Percentiles rank a stretch among this genome's conserved stretches.
These are phyloP conservation scores for Kodamaea derodonti DNA, from an alignment of 1,139 yeast genomes.

Conservation along the genomic window DNA sequence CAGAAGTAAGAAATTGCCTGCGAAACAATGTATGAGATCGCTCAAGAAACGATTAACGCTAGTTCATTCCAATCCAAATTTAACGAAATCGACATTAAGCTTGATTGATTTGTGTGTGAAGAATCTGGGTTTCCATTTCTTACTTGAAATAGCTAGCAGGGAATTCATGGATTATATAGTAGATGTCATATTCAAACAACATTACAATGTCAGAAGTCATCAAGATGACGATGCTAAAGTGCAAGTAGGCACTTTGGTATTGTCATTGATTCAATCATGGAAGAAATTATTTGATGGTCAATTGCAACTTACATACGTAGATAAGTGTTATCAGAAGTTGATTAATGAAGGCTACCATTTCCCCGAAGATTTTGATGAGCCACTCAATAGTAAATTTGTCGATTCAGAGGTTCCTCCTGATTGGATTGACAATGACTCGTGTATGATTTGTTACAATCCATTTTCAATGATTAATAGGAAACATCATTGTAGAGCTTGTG, in stretches of 20 bases:
- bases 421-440: slow-evolving; percentile 93
- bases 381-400: slow-evolving; percentile 50
- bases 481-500: slow-evolving; percentile 97
- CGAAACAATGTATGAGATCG: slow-evolving; percentile 82
- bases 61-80: slow-evolving; percentile 66
- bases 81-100: slow-evolving; percentile 69
- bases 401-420: slow-evolving; percentile 96
- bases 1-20: slow-evolving; percentile 75
- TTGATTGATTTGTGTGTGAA: slow-evolving; percentile 84
- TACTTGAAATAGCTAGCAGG: slow-evolving; percentile 73
- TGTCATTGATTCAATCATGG: slow-evolving; percentile 74
- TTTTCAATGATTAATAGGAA: slow-evolving; percentile 84
- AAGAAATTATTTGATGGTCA: slow-evolving; percentile 68
- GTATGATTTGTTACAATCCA: slow-evolving; percentile 86
- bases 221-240: slow-evolving; percentile 42
- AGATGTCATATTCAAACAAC: slow-evolving; percentile 35
- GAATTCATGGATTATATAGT: slow-evolving; percentile 81
- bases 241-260: slow-evolving; percentile 57
- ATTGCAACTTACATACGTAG: slow-evolving; percentile 63
- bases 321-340: slow-evolving; percentile 57
- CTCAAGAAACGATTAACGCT: slow-evolving; percentile 69
- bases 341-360: slow-evolving; percentile 63
- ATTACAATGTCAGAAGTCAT: slow-evolving; percentile 31
- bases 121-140: slow-evolving; percentile 86
- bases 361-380: slow-evolving; percentile 45